These are phyloP conservation scores for Setomelanomma holmii DNA, from an alignment of 2,329 filamentous ascomycete species.

Conservation along the genomic window DNA sequence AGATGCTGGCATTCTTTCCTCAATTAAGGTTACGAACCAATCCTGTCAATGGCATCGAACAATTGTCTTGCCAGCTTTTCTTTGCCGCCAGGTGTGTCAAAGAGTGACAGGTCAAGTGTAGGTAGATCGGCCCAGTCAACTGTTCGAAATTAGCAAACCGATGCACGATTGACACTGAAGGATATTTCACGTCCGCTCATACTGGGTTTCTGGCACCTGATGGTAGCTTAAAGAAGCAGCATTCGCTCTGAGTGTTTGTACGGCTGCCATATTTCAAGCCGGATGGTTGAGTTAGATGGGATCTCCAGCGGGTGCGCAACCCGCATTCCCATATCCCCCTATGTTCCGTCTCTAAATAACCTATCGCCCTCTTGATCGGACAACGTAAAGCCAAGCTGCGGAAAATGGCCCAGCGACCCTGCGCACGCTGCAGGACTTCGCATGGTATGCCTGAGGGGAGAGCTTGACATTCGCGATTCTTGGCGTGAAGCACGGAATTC, in stretches of 20 bases:
- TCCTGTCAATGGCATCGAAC: constrained; percentile 56
- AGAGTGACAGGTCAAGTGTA: constrained; percentile 53
- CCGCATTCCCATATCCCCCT: too few relatives aligned
- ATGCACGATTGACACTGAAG: background rate
- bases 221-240: constrained; percentile 4
- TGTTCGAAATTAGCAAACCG: background rate
- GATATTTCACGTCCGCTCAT: constrained; percentile 4
- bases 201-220: constrained; percentile 13
- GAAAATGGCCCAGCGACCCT: background rate
- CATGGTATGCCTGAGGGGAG: background rate
- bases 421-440: background rate
- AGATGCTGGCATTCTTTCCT: too few relatives aligned
- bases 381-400: too few relatives aligned
- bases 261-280: constrained; percentile 9
- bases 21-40: background rate
- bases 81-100: constrained; percentile 62
- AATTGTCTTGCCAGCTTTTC: constrained; percentile 61
- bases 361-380: too few relatives aligned
- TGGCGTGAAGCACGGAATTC: constrained; percentile 17
- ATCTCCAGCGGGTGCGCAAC: too few relatives aligned
- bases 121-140: constrained; percentile 16
- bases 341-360: too few relatives aligned
- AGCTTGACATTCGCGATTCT: constrained; percentile 17
- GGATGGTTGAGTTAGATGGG: too few relatives aligned
- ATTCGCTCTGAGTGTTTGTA: constrained; percentile 4